Percentiles rank a stretch among this genome's conserved stretches.
Evolutionary conservation across 768 basidiomycete genomes (phyloP).

Genomic region (Russula virescens): DNA sequence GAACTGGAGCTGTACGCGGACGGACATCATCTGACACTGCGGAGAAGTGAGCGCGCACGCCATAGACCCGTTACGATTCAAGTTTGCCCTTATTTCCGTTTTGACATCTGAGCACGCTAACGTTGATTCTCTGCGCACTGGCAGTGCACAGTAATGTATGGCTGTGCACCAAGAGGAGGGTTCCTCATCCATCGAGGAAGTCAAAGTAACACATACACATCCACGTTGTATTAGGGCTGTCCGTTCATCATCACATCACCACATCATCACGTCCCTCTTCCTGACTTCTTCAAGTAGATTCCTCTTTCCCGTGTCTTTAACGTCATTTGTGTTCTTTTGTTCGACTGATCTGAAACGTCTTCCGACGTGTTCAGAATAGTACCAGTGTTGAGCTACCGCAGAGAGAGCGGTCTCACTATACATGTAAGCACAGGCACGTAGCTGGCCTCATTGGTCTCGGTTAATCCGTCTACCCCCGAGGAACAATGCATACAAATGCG

Average conservation of each 20-base stretch:
- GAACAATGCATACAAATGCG: background rate
- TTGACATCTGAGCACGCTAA: background rate
- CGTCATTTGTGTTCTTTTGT: background rate
- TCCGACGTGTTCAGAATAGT: background rate
- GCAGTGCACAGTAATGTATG: too few species aligned
- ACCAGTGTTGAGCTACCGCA: background rate
- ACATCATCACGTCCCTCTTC: background rate
- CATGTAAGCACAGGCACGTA: too few species aligned
- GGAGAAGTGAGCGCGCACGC: too few species aligned
- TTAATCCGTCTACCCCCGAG: too few species aligned
- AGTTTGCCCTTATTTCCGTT: background rate
- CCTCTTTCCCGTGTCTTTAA: background rate
- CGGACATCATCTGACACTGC: too few species aligned
- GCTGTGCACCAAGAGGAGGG: background rate
- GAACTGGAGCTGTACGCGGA: too few species aligned
- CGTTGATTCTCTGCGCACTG: background rate
- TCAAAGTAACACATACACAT: background rate
- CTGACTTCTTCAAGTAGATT: background rate
- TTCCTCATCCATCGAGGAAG: background rate
- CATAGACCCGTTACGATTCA: background rate
- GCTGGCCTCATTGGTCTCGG: too few species aligned
- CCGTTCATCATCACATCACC: background rate
- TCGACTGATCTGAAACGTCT: background rate
- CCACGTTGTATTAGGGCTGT: background rate
- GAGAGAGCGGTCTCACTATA: too few species aligned